Base-by-base conservation (phyloP, 179 eudicot species). In the Sideroxylon spinosum region DNA sequence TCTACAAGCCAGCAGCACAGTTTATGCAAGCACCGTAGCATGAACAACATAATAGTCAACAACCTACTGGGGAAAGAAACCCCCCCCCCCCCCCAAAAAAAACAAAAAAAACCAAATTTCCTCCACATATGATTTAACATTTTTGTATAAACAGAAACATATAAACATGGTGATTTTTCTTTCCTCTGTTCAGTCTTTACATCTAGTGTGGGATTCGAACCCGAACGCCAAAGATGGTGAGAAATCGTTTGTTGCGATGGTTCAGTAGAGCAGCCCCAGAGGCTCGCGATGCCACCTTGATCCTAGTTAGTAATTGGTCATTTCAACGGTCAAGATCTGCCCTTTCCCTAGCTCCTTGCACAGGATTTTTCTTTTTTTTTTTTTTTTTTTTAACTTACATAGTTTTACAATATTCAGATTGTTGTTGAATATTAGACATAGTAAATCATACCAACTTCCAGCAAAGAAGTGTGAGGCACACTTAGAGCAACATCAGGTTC, bases 401-500 rank as follows among this genome's bases (percentile, higher is more conserved):
- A 37, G 44, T 37, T 37, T 3, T 37, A 37, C 19, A 74, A n/a
- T 17, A 76, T 64, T 49, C 61, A 22, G 37, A 20, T 68, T 44
- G 53, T 57, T 55, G 26, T 32, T 14, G 7, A 37, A 66, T 23
- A 57, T 65, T 73, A 88, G 78, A 89, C 86, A 81, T 83, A 80
- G 78, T 90, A 91, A 68, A 90, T 82, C 97, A 92, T 92, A 69
- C 97, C 97, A 37, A 92, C 97, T 84, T 92, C 88, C 55, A 90
- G 85, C 77, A 88, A 81, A 52, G 92, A 89, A 76, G 87, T 79
- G 69, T 88, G 90, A 56, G 94, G 94, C 68, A 90, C 85, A 77
- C 82, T 84, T 25, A 89, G 72, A 64, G 83, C 86, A 65, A 84
- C 87, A 67, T 85, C 86, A 13, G 88, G 82, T 44, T 83, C 91